Base-by-base conservation (phyloP, 164 flowering plant species). In the Warburgia ugandensis region DNA sequence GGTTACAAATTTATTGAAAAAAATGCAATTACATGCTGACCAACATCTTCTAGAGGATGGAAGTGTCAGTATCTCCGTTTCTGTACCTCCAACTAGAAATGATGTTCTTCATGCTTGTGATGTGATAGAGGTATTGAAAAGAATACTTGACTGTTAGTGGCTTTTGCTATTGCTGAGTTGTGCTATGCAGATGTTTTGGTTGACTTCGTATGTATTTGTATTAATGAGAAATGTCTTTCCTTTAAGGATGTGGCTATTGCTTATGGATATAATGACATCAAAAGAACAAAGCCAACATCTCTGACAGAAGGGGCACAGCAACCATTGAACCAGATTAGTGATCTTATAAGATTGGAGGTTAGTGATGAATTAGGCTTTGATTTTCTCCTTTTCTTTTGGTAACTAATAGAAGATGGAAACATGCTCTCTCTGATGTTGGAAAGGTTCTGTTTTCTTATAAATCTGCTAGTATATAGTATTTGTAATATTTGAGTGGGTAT, bases 71-170 rank as follows among this genome's bases (percentile, higher is more conserved):
- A 63, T 94, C 23, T 49, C 33, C 50, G 83, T 94, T 46, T 79
- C 84, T 23, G 79, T 83, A 29, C 99, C 99, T 46, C 96, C 99
- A 29, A 94, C 86, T 38, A 79, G 99, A 73, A 94, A 96, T 74
- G 97, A 94, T 57, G 55, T 89, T 50, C 95, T 94, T 61, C 96
- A 89, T 65, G 77, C 97, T 16, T 89, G 99, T 78, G 99, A 94
- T 73, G 88, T 94, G 37, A 82, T 89, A 76, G 97, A 94, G 99
- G 99, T 92, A 77, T 22, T 43, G 45, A 38, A 17, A 27, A 16
- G 1, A 38, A 5, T 19, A 14, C 17, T 11, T 27, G 17, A 17
- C 12, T 38, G 33, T 38, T 51, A 37, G 44, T 37, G 30, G 3
- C 23, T 26, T 27, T 20, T 31, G 27, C 25, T 29, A 10, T 14